Percentiles rank a stretch among this genome's conserved stretches.
Conservation (phyloP, 1,139 yeast species). For the Yamadazyma blattariae region DNA sequence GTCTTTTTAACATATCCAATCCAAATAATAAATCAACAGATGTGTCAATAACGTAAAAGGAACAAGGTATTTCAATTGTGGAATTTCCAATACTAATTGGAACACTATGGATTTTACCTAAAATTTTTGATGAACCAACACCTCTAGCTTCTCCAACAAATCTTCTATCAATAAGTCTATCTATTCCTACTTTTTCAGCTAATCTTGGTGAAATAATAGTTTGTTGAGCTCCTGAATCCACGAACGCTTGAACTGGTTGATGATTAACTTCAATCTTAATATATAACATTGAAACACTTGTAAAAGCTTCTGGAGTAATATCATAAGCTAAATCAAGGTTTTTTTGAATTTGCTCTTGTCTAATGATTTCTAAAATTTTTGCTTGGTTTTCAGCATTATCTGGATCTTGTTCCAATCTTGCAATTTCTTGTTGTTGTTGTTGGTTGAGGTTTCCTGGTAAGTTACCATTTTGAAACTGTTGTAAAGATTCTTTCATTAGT, state of each 20-base stretch:
- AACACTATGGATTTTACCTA: conserved; percentile 87
- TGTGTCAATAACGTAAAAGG: conserved; percentile 79
- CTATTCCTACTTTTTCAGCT: conserved; percentile 70
- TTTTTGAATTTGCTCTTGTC: conserved; percentile 73
- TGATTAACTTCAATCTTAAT: conserved; percentile 78
- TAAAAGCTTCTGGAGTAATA: conserved; percentile 86
- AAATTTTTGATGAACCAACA: conserved; percentile 77
- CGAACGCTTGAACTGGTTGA: conserved; percentile 81
- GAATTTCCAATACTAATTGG: conserved; percentile 74
- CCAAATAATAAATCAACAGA: conserved; percentile 68
- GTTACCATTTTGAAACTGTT: conserved; percentile 17
- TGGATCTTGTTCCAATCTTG: conserved; percentile 55
- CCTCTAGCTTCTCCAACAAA: conserved; percentile 85
- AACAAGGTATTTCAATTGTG: conserved; percentile 58
- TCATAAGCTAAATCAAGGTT: conserved; percentile 79
- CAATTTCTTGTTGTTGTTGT: conserved; percentile 45
- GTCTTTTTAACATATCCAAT: conserved; percentile 81
- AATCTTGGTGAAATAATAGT: conserved; percentile 78
- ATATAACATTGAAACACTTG: conserved; percentile 79
- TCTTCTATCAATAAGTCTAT: conserved; percentile 75
- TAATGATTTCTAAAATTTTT: conserved; percentile 63
- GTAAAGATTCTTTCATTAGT: conserved; percentile 32
- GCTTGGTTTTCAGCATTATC: conserved; percentile 73
- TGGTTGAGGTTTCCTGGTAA: conserved; percentile 10
- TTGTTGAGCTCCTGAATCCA: conserved; percentile 93